Base-by-base conservation (phyloP, 2,329 filamentous ascomycete species). In the Neopestalotiopsis sp. region DNA sequence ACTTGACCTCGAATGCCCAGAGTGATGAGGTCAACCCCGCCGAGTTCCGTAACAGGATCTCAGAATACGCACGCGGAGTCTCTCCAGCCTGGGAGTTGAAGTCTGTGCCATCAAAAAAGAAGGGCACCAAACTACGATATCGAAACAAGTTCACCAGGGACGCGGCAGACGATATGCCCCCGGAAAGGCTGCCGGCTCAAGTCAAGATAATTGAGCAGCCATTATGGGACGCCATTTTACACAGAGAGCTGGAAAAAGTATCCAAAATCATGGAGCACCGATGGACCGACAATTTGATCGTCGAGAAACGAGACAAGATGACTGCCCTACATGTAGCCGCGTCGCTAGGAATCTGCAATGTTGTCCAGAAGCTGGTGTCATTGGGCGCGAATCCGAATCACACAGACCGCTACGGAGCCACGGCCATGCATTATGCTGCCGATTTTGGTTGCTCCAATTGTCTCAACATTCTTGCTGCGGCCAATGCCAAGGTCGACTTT, bases 381-480 rank as follows among this genome's bases (percentile, higher is more conserved):
- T 17, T 65, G 3, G 69, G 69, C 3, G 69, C 69, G 14, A 69
- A 52, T 14, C 65, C 67, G 24, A 71, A 71, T 7, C 57, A 30
- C 28, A 2, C 32, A 45, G 69, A 71, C 40, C 65, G 61, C 10
- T 67, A 59, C n/a, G 66, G 65, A 4, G 38, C 58, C 9, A 71
- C 69, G 40, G 65, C 69, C 17, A 49, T 71, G 56, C 69, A 71
- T 57, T 71, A 69, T 28, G 69, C 69, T n/a, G 69, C 69, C 24
- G 69, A 71, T 24, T 69, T 71, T 58, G 69, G 69, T 32, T 71
- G 69, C 24, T 30, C 67, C 5, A 45, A 24, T 20, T 71, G 67
- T 30, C 32, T 71, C 1, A 17, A 61, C n/a, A 61, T 69, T 9
- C 69, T 71, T 34, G 57, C 67, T 7, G 49, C n/a, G 9, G 69